Evolutionary conservation across 805 yeast genomes (phyloP).

Genomic region (Torulaspora franciscae): DNA sequence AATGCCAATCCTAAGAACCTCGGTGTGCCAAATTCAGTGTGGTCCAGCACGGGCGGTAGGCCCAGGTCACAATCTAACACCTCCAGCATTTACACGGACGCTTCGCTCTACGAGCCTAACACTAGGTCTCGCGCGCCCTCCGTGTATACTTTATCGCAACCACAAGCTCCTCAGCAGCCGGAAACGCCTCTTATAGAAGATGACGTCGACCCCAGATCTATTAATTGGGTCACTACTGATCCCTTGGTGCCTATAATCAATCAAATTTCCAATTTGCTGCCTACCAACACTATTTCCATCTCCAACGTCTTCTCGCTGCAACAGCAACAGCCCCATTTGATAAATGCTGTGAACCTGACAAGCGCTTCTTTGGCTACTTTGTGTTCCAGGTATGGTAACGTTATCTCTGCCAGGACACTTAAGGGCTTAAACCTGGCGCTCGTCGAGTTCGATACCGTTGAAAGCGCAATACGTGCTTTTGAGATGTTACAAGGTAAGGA

Average conservation of each 20-base stretch:
- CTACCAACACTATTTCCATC: slow-evolving; percentile 70
- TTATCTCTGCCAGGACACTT: slow-evolving; percentile 57
- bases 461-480: slow-evolving; percentile 73
- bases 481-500: slow-evolving; percentile 78
- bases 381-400: slow-evolving; percentile 56
- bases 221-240: slow-evolving; percentile 67
- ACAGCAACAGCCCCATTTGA: slow-evolving; percentile 48
- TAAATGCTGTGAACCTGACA: slow-evolving; percentile 42
- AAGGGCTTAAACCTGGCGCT: slow-evolving; percentile 49
- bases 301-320: slow-evolving; percentile 54
- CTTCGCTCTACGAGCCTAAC: slow-evolving; percentile 27
- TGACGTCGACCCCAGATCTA: slow-evolving; percentile 53
- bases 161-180: slow-evolving; percentile 15
- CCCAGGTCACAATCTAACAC: slow-evolving; percentile 34
- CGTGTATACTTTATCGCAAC: slow-evolving; percentile 19
- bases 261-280: slow-evolving; percentile 61
- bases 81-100: slow-evolving; percentile 34
- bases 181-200: slow-evolving; percentile 42
- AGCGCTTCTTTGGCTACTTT: slow-evolving; percentile 52
- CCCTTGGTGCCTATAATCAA: slow-evolving; percentile 69
- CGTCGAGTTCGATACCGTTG: slow-evolving; percentile 67
- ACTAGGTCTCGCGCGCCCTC: slow-evolving; percentile 24
- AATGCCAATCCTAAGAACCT: slow-evolving; percentile 16
- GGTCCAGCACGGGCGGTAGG: slow-evolving; percentile 19
- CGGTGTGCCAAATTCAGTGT: slow-evolving; percentile 16